A percentile compares a stretch with the other conserved stretches of the same genome.
Conservation (phyloP, 1,284 basidiomycete species). For the Naganishia liquefaciens region DNA sequence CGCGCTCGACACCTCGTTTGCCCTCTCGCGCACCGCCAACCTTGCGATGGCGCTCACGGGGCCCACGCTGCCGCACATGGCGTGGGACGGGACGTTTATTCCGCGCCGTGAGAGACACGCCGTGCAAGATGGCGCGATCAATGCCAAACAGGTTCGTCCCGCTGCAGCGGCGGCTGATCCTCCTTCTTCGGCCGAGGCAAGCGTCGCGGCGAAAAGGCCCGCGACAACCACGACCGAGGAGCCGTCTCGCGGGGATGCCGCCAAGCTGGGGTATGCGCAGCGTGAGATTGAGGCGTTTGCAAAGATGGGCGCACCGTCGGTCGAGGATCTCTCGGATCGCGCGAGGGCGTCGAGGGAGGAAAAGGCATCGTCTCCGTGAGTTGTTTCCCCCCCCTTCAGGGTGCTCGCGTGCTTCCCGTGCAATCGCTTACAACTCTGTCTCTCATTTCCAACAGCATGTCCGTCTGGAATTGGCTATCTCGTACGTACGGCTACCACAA, state of each 20-base stretch:
- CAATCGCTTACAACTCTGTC: neutral
- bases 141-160: conserved; percentile 9
- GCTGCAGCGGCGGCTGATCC: no score
- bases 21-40: conserved; percentile 52
- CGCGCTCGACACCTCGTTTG: conserved; percentile 52
- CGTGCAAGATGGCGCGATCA: conserved; percentile 5
- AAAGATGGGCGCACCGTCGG: conserved; percentile 11
- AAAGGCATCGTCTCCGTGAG: conserved; percentile 23
- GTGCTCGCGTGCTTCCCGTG: no score
- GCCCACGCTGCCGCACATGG: conserved; percentile 45
- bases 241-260: conserved; percentile 5
- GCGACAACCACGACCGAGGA: no score
- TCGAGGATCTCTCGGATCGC: conserved; percentile 17
- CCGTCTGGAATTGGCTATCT: conserved; percentile 24
- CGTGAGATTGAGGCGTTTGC: conserved; percentile 25
- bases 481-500: conserved; percentile 23
- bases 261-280: conserved; percentile 17
- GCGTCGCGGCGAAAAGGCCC: neutral
- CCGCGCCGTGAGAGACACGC: conserved; percentile 29
- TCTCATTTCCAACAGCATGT: neutral
- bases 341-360: conserved; percentile 11
- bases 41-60: conserved; percentile 49
- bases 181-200: no score
- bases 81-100: conserved; percentile 44
- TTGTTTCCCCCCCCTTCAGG: neutral